Evolutionary conservation across 768 basidiomycete species (phyloP), one percentile per base, ranked within the genome.

Genomic region (Lactifluus piperatus): DNA sequence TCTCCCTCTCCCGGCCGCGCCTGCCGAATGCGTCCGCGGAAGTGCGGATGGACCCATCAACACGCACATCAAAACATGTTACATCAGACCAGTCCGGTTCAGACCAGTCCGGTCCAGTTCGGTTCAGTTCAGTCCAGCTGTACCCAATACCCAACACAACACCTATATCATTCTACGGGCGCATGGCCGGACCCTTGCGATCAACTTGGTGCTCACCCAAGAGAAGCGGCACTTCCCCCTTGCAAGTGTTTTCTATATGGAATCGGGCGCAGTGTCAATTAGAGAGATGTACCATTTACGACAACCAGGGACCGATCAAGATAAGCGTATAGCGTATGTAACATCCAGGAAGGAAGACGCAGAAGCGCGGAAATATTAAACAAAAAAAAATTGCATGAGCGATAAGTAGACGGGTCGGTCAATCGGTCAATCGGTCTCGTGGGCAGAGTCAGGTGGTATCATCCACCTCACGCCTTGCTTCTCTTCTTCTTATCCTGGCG

Each of bases 401-500:
- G 20, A 36, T 41, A 48, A 43, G 39, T 56, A 30, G 56, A 11
- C 32, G 18, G 43, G 32, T 55, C 32, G 48, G 53, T 48, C n/a
- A 54, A 54, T 50, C 41, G 41, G 53, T 44, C 47, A 20, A 20
- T 26, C 54, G n/a, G 54, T 56, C 55, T 56, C 51, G 54, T 47
- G 60, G 51, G 43, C 44, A 39, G 51, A 13, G 57, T 59, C 61
- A 59, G 46, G 57, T 54, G 61, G 57, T 24, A 32, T 24, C 14
- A 54, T 53, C 45, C 46, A 63, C 76, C 76, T 59, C 76, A 73
- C 27, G 70, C 65, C 60, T 67, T 71, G 62, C 72, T 72, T 61
- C 75, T 69, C 69, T 82, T 81, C 69, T 77, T 78, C 56, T 72
- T 76, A 37, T 75, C 68, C 46, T 67, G 65, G 72, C 70, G 68